Evolutionary conservation across 2,329 filamentous ascomycete genomes (phyloP).

Genomic region (Neocatenulostroma microsporum): DNA sequence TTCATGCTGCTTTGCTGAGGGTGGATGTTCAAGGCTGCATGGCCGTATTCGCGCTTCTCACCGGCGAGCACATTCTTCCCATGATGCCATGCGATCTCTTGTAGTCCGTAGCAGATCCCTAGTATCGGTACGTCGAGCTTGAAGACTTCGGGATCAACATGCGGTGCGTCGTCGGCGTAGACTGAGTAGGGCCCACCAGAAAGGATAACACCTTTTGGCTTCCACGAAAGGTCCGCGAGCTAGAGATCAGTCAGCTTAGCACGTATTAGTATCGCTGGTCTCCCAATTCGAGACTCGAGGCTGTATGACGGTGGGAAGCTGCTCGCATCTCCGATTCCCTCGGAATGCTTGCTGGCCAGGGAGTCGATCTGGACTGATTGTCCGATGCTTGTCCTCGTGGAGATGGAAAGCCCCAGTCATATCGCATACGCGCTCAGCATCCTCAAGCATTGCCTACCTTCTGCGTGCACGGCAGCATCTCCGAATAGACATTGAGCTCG

Average conservation of each 20-base stretch:
- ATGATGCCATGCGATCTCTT: constrained; percentile 68
- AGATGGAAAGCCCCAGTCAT: too few relatives aligned
- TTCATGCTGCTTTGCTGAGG: constrained; percentile 44
- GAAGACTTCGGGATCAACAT: constrained; percentile 75
- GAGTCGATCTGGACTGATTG: too few relatives aligned
- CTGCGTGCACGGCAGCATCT: constrained; percentile 81
- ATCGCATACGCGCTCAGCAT: too few relatives aligned
- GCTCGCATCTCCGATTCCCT: too few relatives aligned
- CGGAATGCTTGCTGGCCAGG: too few relatives aligned
- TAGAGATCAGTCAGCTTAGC: too few relatives aligned
- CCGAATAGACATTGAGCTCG: constrained; percentile 72
- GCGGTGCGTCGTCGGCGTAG: constrained; percentile 68
- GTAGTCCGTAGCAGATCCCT: constrained; percentile 57
- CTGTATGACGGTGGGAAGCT: too few relatives aligned
- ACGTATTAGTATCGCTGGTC: too few relatives aligned
- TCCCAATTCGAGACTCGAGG: too few relatives aligned
- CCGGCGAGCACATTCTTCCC: constrained; percentile 61
- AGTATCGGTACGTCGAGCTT: constrained; percentile 59
- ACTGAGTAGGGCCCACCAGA: constrained; percentile 70
- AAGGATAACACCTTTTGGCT: constrained; percentile 75
- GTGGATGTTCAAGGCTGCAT: constrained; percentile 57
- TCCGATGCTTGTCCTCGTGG: too few relatives aligned
- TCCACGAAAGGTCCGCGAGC: constrained; percentile 65
- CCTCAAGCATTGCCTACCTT: too few relatives aligned
- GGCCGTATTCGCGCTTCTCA: constrained; percentile 62